These are phyloP conservation scores for Mucuna pruriens DNA, from an alignment of 306 rosid genomes.

Conservation along the genomic window DNA sequence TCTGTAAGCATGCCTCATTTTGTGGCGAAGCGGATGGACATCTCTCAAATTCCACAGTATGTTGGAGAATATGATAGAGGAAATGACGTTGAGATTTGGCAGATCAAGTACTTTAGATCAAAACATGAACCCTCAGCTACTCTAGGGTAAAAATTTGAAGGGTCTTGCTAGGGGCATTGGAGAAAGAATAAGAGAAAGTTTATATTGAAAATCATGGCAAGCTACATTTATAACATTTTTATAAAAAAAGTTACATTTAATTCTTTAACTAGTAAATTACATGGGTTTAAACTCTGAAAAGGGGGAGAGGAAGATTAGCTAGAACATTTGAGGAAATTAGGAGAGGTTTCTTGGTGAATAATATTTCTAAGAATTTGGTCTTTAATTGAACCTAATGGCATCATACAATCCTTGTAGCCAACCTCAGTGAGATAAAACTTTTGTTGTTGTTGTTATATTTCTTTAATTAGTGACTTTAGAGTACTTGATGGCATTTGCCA, in stretches of 20 bases:
- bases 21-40: conserved; percentile 65
- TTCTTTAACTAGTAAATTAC: no score
- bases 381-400: background rate
- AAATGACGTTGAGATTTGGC: conserved; percentile 79
- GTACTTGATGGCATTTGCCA: no score
- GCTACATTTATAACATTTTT: background rate
- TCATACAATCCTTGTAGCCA: background rate
- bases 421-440: background rate
- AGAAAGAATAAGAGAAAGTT: background rate
- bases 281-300: no score
- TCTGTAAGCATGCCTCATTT: conserved; percentile 45
- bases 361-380: background rate
- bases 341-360: background rate
- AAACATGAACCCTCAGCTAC: conserved; percentile 36
- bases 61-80: conserved; percentile 75
- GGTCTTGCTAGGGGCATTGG: background rate
- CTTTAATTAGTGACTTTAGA: no score
- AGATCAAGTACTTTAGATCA: conserved; percentile 56
- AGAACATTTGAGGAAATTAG: background rate
- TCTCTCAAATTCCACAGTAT: conserved; percentile 69
- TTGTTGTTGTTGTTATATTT: no score
- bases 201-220: background rate
- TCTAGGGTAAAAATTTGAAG: conserved; percentile 13
- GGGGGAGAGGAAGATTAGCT: background rate
- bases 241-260: background rate